Base-by-base conservation (phyloP, 805 yeast species). In the Pichia phayaonensis region DNA sequence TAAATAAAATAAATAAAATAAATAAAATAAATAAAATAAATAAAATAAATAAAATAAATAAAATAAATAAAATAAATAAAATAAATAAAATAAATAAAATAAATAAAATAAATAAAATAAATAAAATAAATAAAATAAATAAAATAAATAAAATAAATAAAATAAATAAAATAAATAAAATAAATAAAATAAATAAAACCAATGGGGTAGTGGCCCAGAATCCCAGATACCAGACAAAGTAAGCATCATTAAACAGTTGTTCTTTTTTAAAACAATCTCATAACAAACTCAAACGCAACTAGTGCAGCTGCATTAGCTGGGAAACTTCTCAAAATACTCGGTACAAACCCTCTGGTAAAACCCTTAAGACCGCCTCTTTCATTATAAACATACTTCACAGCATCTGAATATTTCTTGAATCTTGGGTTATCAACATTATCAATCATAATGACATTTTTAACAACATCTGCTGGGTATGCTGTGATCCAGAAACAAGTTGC, bases 221-320 rank as follows among this genome's bases (percentile, higher is more conserved):
- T 34, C 38, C 16, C 38, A 34, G 38, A 34, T 34, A n/a, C 38
- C 20, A 34, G 2, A 31, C 4, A 15, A 31, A 8, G 15, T 24
- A 24, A 24, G 8, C 27, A 26, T 26, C 8, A 24, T 3, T 15
- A 31, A 15, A 15, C 36, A 31, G 4, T 3, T 6, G 6, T 34
- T 16, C 11, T 8, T 34, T 34, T 34, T 11, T 34, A 34, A n/a
- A 34, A 34, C 38, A 34, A n/a, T 56, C 92, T 75, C 81, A 88
- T 77, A n/a, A 81, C 88, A 20, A 86, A 83, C 66, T 89, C 96
- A 63, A 88, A 89, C 1, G 94, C 88, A 6, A 92, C 95, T 52
- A 89, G 70, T 0, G 97, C 97, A 16, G 96, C 90, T 1, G 96
- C 97, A 65, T 89, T 89, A 1, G 96, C 95, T 1, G 97, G 97